Evolutionary conservation across 1,139 yeast genomes (phyloP), one percentile per base, ranked within the genome.

Genomic region (Suhomyces panamericanus): DNA sequence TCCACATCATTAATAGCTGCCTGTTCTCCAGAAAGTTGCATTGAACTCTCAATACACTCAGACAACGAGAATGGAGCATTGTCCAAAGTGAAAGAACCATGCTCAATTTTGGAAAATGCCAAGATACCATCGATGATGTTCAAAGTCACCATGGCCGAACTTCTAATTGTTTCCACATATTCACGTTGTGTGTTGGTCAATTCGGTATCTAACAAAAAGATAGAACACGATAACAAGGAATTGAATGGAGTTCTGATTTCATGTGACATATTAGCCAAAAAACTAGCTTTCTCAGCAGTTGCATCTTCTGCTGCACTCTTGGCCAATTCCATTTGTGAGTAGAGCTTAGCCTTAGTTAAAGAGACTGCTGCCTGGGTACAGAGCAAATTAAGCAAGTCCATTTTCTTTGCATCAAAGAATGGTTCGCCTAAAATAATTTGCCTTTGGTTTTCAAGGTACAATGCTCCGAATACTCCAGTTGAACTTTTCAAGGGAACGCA

Each of bases 201-300:
- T 0, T 66, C 63, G 0, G 83, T 79, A 51, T 79, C 83, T 41
- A 78, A 58, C 42, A 78, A 63, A 54, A 79, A 78, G 5, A 78
- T 70, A 2, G 83, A 76, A 57, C 83, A 79, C 5, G 81, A 77
- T 46, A 79, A 62, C 39, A 80, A 61, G 0, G 83, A 79, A 57
- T 79, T 79, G 60, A 79, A 78, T 0, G 83, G 84, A 1, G 84
- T 79, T 48, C 84, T 61, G 41, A 79, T 78, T 55, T 79, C 84
- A 56, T 79, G 82, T 0, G 81, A 76, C 83, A 79, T 78, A 49
- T 78, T 78, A n/a, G 83, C 82, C 43, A 79, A 57, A 51, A 79
- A 79, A 42, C 80, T 73, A 1, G 83, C 81, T 61, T 77, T 79
- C 51, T 78, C 83, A 4, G 77, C 79, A 0, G 82, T 79, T 1